Percentiles rank a stretch among this genome's conserved stretches.
phyloP scores from a whole-genome alignment of 2,329 filamentous ascomycete species.

The Paraphaeosphaeria sporulosa region DNA sequence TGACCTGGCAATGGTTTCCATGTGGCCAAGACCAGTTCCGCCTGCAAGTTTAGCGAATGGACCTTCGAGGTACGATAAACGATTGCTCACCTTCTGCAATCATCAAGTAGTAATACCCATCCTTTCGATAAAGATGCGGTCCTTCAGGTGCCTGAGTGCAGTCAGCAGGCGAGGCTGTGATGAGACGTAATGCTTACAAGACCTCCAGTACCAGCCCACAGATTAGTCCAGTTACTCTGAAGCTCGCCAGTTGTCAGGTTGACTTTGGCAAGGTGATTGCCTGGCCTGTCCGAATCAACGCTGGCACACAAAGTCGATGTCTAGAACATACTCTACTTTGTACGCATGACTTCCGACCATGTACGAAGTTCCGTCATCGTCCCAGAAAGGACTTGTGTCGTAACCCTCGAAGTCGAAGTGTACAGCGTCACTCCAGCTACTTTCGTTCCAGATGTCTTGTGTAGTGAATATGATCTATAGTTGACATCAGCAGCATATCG shows the following conservation, averaged over 20 bases:
- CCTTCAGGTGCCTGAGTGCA: constrained; percentile 37
- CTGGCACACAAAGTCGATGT: not conserved
- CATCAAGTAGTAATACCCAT: constrained; percentile 43
- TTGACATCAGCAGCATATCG: not conserved
- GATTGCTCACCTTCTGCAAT: constrained; percentile 50
- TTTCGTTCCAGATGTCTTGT: constrained; percentile 52
- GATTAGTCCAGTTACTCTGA: constrained; percentile 25
- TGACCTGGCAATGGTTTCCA: constrained; percentile 49
- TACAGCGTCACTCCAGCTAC: constrained; percentile 58
- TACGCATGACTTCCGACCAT: constrained; percentile 47
- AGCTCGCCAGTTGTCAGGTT: constrained; percentile 40
- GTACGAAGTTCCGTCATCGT: constrained; percentile 62
- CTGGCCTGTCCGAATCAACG: constrained; percentile 25
- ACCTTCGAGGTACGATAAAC: constrained; percentile 28
- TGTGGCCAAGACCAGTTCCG: constrained; percentile 47
- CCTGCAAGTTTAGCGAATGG: constrained; percentile 30
- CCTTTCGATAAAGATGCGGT: constrained; percentile 49
- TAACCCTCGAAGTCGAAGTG: constrained; percentile 60
- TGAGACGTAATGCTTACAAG: constrained; percentile 18
- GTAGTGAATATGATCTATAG: constrained; percentile 54
- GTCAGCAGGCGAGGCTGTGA: not conserved
- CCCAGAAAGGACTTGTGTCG: constrained; percentile 64
- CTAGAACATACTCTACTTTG: constrained; percentile 25
- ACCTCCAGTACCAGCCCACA: constrained; percentile 50
- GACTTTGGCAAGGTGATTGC: constrained; percentile 40